Evolutionary conservation across 306 rosid genomes (phyloP).

Genomic region (Trichosanthes cucumerina): DNA sequence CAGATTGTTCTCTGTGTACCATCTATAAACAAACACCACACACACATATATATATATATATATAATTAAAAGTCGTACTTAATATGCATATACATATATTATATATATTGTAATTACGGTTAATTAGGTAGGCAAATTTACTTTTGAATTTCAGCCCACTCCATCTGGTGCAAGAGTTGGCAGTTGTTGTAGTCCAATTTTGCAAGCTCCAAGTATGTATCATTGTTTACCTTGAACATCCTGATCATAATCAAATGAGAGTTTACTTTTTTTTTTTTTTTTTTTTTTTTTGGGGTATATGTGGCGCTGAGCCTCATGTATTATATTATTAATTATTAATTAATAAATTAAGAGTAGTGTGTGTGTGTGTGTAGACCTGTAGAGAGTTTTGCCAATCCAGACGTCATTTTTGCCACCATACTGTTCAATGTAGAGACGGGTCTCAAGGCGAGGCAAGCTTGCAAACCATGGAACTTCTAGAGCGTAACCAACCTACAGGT

Average conservation of each 20-base stretch:
- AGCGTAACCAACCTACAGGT: constrained; percentile 60
- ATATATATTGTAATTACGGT: no score
- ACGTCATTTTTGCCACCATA: constrained; percentile 72
- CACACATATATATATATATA: no score
- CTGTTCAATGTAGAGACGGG: constrained; percentile 67
- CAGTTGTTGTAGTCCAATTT: constrained; percentile 79
- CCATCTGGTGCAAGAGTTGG: constrained; percentile 54
- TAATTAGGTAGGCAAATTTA: constrained; percentile 17
- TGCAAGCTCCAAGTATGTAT: constrained; percentile 68
- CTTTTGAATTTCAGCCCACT: constrained; percentile 68
- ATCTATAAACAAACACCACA: no score
- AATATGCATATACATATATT: no score
- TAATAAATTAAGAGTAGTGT: neutral
- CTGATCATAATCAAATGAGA: no score
- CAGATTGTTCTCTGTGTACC: constrained; percentile 60
- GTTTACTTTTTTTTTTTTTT: no score
- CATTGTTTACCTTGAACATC: constrained; percentile 65
- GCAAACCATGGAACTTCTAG: constrained; percentile 85
- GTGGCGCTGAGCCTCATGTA: no score
- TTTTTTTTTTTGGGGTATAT: no score
- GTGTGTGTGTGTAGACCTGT: constrained; percentile 53
- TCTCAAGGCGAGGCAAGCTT: constrained; percentile 61
- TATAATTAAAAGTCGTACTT: no score
- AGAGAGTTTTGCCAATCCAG: constrained; percentile 97
- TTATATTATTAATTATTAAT: neutral